Evolutionary conservation across 495 filamentous ascomycete species (phyloP).

Genomic region (Filosporella fistucella): DNA sequence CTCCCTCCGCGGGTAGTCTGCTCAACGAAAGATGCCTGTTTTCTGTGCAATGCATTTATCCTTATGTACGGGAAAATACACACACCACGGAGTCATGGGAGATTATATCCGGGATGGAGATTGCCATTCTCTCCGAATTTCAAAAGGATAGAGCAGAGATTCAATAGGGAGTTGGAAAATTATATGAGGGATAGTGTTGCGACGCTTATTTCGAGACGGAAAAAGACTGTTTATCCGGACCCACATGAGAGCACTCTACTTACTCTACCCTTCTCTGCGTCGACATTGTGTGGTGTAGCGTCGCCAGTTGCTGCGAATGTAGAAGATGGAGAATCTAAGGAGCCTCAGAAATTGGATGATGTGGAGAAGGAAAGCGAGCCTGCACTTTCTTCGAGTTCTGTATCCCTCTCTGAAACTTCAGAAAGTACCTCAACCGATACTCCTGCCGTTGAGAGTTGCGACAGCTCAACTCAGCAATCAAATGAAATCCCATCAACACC

Average conservation of each 20-base stretch:
- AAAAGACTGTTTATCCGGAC: slow-evolving; percentile 10
- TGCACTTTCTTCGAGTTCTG: not conserved
- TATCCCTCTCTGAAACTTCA: not conserved
- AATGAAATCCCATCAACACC: slow-evolving; percentile 7
- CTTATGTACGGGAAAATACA: slow-evolving; percentile 34
- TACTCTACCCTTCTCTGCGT: slow-evolving; percentile 15
- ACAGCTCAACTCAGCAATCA: slow-evolving; percentile 7
- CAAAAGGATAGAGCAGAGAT: slow-evolving; percentile 13
- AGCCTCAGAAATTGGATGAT: slow-evolving; percentile 1
- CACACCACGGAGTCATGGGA: slow-evolving; percentile 35
- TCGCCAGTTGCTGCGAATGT: slow-evolving; percentile 4
- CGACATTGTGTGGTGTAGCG: slow-evolving; percentile 10
- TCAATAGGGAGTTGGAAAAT: slow-evolving; percentile 8
- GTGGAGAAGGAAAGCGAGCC: slow-evolving; percentile 3
- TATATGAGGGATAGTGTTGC: slow-evolving; percentile 21
- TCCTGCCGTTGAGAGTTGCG: not conserved
- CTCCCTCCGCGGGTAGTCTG: slow-evolving; percentile 38
- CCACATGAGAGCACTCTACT: slow-evolving; percentile 19
- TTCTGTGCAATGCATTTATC: slow-evolving; percentile 42
- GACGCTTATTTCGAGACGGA: slow-evolving; percentile 6
- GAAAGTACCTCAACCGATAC: slow-evolving; percentile 2
- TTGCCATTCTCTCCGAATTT: slow-evolving; percentile 1
- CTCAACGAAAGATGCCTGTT: slow-evolving; percentile 46
- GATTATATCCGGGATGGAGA: slow-evolving; percentile 28
- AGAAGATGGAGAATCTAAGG: not conserved